phyloP scores from a whole-genome alignment of 371 early-diverging fungal species.

The Coemansia sp. region DNA sequence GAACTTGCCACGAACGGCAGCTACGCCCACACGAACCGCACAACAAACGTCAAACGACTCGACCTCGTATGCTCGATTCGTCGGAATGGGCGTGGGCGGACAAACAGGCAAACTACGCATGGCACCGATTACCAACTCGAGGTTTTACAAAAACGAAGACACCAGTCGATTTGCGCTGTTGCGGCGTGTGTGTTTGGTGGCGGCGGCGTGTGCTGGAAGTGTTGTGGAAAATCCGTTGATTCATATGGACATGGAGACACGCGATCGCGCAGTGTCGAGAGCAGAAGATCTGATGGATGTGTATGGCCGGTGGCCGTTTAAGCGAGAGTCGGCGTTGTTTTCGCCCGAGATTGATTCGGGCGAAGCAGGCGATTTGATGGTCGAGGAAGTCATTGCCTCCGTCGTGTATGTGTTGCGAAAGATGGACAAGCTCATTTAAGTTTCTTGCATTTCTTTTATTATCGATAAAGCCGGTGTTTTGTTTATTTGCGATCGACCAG shows the following conservation, averaged over 20 bases:
- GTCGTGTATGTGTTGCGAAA: constrained; percentile 80
- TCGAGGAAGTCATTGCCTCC: constrained; percentile 70
- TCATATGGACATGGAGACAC: constrained; percentile 76
- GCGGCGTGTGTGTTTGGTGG: constrained; percentile 87
- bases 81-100: constrained; percentile 54
- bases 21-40: constrained; percentile 41
- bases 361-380: constrained; percentile 55
- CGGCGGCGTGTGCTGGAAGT: constrained; percentile 93
- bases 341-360: constrained; percentile 50
- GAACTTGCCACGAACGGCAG: constrained; percentile 54
- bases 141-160: constrained; percentile 51
- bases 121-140: constrained; percentile 27
- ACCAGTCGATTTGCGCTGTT: constrained; percentile 55
- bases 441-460: constrained; percentile 24
- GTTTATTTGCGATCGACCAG: no score
- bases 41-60: constrained; percentile 51
- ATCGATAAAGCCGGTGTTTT: not conserved
- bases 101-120: constrained; percentile 35
- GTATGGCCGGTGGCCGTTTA: constrained; percentile 76
- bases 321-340: constrained; percentile 53
- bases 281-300: constrained; percentile 89
- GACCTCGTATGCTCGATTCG: constrained; percentile 26
- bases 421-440: constrained; percentile 85
- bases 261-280: constrained; percentile 82
- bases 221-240: constrained; percentile 91